A percentile compares a stretch with the other conserved stretches of the same genome.
These are phyloP conservation scores for Paramecium primaurelia DNA, from an alignment of 73 alveolate genomes.

Conservation along the genomic window DNA sequence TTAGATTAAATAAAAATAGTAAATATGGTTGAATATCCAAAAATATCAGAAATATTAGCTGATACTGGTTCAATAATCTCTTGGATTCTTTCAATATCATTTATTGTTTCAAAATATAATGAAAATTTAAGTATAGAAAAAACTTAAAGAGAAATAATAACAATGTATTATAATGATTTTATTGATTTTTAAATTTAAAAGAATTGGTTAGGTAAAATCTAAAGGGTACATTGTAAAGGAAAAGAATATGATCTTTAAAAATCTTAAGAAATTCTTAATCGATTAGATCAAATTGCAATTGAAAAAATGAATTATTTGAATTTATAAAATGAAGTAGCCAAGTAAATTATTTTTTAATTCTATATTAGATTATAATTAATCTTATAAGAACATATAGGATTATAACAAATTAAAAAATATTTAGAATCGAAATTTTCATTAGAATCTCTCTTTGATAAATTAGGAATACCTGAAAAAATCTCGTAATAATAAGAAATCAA, in stretches of 20 bases:
- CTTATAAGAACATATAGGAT: neutral
- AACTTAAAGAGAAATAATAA: neutral
- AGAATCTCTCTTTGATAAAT: neutral
- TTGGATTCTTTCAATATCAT: neutral
- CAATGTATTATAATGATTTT: neutral
- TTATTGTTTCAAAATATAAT: neutral
- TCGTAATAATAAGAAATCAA: too few relatives aligned
- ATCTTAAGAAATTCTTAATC: neutral
- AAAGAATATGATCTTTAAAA: neutral
- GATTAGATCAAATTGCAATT: neutral
- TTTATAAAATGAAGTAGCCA: neutral
- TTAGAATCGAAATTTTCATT: neutral
- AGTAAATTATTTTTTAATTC: neutral
- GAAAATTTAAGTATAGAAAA: neutral
- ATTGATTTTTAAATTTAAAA: neutral
- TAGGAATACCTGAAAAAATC: neutral
- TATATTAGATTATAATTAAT: neutral
- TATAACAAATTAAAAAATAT: neutral
- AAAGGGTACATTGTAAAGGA: neutral
- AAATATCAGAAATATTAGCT: conserved; percentile 3
- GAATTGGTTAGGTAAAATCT: neutral
- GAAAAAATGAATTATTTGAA: neutral
- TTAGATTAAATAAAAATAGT: neutral
- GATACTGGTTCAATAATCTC: conserved; percentile 16
- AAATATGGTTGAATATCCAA: neutral